phyloP scores from a whole-genome alignment of 2,329 filamentous ascomycete genomes.

The Talaromyces verruculosus region DNA sequence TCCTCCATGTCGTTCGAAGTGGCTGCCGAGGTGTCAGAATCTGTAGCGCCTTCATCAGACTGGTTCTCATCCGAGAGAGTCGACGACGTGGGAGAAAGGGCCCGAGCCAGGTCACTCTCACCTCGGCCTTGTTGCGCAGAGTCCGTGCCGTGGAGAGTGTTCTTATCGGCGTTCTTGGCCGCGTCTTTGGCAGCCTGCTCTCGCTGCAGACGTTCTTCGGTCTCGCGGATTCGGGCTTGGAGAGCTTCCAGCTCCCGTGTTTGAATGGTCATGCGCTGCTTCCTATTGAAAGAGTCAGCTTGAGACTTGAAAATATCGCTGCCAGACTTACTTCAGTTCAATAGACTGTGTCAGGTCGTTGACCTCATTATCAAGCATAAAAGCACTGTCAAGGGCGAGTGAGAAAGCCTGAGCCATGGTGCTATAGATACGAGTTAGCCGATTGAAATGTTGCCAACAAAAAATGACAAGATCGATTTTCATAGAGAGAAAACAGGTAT shows the following conservation, averaged over 20 bases:
- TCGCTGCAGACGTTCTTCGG: constrained; percentile 70
- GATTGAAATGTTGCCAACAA: background rate
- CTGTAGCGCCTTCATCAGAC: constrained; percentile 29
- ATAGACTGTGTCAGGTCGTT: constrained; percentile 73
- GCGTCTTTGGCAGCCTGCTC: constrained; percentile 21
- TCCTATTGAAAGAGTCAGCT: constrained; percentile 54
- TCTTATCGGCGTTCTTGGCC: constrained; percentile 18
- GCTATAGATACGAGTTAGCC: constrained; percentile 48
- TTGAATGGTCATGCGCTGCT: constrained; percentile 72
- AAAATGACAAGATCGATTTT: background rate
- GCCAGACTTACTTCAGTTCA: constrained; percentile 69
- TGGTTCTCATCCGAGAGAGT: constrained; percentile 24
- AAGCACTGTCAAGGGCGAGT: constrained; percentile 80
- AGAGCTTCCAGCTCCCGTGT: constrained; percentile 80
- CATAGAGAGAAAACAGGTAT: background rate
- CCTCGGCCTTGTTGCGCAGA: constrained; percentile 25
- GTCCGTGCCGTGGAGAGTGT: constrained; percentile 20
- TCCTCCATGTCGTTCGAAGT: constrained; percentile 25
- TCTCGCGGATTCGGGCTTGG: constrained; percentile 78
- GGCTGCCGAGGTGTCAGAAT: constrained; percentile 26
- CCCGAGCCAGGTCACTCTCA: constrained; percentile 23
- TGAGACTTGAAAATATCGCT: background rate
- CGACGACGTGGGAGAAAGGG: constrained; percentile 24
- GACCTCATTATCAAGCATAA: constrained; percentile 78
- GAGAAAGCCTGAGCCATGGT: constrained; percentile 88